Conservation (phyloP, 345 rosid species). For the Camelina hispida region DNA sequence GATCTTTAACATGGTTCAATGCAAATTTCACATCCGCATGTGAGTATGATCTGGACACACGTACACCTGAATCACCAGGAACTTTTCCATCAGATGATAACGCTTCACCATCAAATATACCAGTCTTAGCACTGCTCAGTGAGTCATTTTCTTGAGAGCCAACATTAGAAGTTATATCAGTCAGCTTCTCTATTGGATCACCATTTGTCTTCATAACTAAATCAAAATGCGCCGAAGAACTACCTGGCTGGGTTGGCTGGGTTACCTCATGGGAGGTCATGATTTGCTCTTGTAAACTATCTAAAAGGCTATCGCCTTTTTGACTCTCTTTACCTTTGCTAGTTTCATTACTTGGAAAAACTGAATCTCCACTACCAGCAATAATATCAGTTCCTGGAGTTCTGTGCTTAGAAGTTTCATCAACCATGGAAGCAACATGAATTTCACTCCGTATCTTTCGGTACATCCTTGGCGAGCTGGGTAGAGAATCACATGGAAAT, state of each 20-base stretch:
- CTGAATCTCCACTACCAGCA: constrained; percentile 30
- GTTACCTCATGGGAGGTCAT: constrained; percentile 35
- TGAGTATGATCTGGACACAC: constrained; percentile 42
- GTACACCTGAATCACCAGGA: constrained; percentile 39
- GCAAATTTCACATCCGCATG: constrained; percentile 42
- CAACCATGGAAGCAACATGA: constrained; percentile 14
- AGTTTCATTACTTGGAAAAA: constrained; percentile 27
- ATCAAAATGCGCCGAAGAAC: constrained; percentile 45
- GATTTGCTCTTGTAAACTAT: constrained; percentile 45
- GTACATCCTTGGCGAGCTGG: constrained; percentile 25
- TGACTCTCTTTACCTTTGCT: constrained; percentile 30
- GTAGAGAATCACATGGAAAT: constrained; percentile 26
- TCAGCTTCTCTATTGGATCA: constrained; percentile 45
- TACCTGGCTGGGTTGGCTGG: constrained; percentile 35
- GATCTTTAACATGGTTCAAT: constrained; percentile 42
- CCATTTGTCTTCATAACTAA: constrained; percentile 46
- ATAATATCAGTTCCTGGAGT: constrained; percentile 28
- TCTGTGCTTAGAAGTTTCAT: constrained; percentile 27
- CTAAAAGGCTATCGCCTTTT: constrained; percentile 31
- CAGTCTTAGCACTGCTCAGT: constrained; percentile 30
- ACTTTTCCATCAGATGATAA: constrained; percentile 43
- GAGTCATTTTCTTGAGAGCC: constrained; percentile 49
- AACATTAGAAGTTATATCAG: constrained; percentile 49
- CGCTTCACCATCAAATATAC: constrained; percentile 39
- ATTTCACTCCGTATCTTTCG: constrained; percentile 28